A percentile compares a stretch with the other conserved stretches of the same genome.
phyloP scores from a whole-genome alignment of 352 stramenopile genomes.

The Globisporangium parvum region DNA sequence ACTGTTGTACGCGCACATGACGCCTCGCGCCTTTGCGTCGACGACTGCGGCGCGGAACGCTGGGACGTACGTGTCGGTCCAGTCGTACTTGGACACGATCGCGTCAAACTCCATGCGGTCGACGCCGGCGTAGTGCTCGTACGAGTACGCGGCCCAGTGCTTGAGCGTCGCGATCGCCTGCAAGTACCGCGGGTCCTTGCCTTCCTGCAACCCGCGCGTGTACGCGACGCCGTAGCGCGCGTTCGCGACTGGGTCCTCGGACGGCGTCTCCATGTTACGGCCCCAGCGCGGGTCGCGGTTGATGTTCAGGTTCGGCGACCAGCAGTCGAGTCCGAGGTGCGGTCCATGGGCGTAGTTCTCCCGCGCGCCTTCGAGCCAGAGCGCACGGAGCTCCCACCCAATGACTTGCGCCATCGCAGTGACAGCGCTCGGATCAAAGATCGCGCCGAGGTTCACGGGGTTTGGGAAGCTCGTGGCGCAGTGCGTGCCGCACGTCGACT shows the following conservation, averaged over 20 bases:
- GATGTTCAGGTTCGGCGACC: constrained; percentile 95
- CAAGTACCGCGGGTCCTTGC: constrained; percentile 52
- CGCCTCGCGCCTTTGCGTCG: constrained; percentile 63
- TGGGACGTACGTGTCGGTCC: constrained; percentile 90
- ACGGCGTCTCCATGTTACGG: constrained; percentile 90
- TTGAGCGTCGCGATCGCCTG: constrained; percentile 90
- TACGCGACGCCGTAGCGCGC: constrained; percentile 88
- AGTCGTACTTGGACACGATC: constrained; percentile 86
- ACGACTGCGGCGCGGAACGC: constrained; percentile 80
- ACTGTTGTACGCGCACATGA: constrained; percentile 98
- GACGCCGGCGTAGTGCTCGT: constrained; percentile 65
- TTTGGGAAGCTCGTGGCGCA: constrained; percentile 90
- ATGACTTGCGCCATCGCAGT: constrained; percentile 86
- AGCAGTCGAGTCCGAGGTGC: constrained; percentile 89
- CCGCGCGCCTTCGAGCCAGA: constrained; percentile 70
- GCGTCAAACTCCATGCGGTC: constrained; percentile 88
- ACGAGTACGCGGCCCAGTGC: constrained; percentile 92
- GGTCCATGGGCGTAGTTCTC: constrained; percentile 57
- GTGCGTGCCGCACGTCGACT: constrained; percentile 67
- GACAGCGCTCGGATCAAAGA: constrained; percentile 83
- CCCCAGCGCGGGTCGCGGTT: constrained; percentile 93
- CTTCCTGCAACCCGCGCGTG: constrained; percentile 85
- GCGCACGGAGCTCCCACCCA: constrained; percentile 66
- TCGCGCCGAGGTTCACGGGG: constrained; percentile 79
- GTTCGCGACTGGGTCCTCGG: constrained; percentile 92